These are phyloP conservation scores for Leccinum ochraceum DNA, from an alignment of 768 basidiomycete species.

Conservation along the genomic window DNA sequence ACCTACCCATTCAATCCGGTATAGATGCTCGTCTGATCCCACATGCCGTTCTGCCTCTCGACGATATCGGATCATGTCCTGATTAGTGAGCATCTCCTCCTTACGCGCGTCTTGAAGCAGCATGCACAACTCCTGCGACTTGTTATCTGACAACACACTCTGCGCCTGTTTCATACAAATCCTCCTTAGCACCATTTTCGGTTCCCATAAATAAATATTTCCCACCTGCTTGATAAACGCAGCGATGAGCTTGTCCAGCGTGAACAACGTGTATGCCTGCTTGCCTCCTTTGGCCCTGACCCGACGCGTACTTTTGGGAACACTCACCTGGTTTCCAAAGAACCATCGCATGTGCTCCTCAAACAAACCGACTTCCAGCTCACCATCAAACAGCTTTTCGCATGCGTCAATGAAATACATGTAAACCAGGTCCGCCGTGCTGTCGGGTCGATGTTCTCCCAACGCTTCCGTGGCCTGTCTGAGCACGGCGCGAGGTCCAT, in stretches of 20 bases:
- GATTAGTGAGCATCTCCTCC: constrained; percentile 52
- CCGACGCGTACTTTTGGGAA: neutral
- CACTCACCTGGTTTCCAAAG: constrained; percentile 78
- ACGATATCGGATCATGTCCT: constrained; percentile 75
- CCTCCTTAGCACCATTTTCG: constrained; percentile 2
- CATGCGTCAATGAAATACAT: constrained; percentile 86
- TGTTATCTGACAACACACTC: constrained; percentile 78
- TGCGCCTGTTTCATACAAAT: constrained; percentile 63
- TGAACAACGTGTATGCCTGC: constrained; percentile 90
- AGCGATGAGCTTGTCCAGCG: constrained; percentile 88
- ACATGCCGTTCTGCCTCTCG: constrained; percentile 77
- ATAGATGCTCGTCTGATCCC: constrained; percentile 74
- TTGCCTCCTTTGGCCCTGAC: constrained; percentile 30
- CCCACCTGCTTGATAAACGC: constrained; percentile 91
- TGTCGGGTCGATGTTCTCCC: constrained; percentile 47
- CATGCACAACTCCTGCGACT: constrained; percentile 83
- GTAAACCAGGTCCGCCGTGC: constrained; percentile 73
- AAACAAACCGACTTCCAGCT: constrained; percentile 88
- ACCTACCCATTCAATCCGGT: constrained; percentile 76
- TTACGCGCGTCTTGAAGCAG: constrained; percentile 67
- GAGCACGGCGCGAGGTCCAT: constrained; percentile 66
- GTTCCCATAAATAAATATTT: neutral
- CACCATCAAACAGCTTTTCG: constrained; percentile 91
- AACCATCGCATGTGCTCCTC: constrained; percentile 97
- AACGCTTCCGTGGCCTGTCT: constrained; percentile 65